These are phyloP conservation scores for Mallotus japonicus DNA, from an alignment of 441 rosid genomes.

Conservation along the genomic window DNA sequence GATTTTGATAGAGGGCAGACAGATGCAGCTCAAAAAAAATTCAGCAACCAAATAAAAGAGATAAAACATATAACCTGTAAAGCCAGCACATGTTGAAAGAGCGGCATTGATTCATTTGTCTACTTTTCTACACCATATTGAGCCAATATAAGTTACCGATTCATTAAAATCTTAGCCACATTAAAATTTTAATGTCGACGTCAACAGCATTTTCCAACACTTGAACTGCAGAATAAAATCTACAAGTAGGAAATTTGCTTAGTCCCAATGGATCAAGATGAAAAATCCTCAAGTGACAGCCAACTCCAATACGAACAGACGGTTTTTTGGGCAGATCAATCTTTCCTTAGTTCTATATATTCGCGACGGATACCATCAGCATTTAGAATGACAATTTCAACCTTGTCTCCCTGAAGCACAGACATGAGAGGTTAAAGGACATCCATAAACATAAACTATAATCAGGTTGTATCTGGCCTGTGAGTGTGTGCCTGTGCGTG, in stretches of 20 bases:
- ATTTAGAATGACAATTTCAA: conserved; percentile 78
- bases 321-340: conserved; percentile 36
- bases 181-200: neutral
- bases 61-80: too few relatives aligned
- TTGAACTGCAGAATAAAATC: neutral
- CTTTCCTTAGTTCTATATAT: conserved; percentile 79
- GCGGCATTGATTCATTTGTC: too few relatives aligned
- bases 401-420: conserved; percentile 71
- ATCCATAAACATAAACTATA: neutral
- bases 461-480: too few relatives aligned
- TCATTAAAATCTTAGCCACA: neutral
- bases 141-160: too few relatives aligned
- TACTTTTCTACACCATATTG: too few relatives aligned
- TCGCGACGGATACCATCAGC: conserved; percentile 68
- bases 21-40: too few relatives aligned
- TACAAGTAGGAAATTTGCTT: conserved; percentile 17
- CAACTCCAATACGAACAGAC: neutral
- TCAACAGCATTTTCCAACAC: neutral
- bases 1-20: too few relatives aligned
- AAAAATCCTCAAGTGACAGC: conserved; percentile 4
- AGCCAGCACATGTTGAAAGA: too few relatives aligned
- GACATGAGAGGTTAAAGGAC: neutral
- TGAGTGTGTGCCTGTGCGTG: neutral
- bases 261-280: neutral
- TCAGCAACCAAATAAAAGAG: too few relatives aligned